Percentiles rank a stretch among this genome's conserved stretches.
These are phyloP conservation scores for Huiozyma naganishii DNA, from an alignment of 805 yeast genomes.

Conservation along the genomic window DNA sequence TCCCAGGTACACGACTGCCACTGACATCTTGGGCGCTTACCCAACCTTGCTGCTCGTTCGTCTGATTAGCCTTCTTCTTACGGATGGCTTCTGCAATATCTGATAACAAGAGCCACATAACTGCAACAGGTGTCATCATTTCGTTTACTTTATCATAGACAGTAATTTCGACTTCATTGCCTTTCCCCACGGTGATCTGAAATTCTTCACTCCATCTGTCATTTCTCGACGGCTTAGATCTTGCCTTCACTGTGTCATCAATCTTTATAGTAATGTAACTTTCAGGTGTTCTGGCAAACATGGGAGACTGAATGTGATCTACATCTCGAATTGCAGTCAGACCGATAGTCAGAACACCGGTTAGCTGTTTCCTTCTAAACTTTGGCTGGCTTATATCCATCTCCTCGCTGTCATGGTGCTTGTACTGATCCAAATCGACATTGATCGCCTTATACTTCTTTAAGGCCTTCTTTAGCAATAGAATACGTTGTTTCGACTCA, in stretches of 20 bases:
- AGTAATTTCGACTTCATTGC: constrained; percentile 82
- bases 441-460: constrained; percentile 86
- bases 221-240: constrained; percentile 60
- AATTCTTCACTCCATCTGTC: constrained; percentile 81
- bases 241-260: constrained; percentile 78
- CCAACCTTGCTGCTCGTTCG: constrained; percentile 73
- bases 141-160: constrained; percentile 71
- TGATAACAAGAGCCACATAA: constrained; percentile 81
- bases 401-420: constrained; percentile 44
- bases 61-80: constrained; percentile 72
- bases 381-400: constrained; percentile 56
- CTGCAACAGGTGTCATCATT: constrained; percentile 72
- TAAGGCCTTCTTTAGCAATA: constrained; percentile 68
- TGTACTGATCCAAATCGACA: constrained; percentile 51
- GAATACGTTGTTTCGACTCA: constrained; percentile 80
- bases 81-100: constrained; percentile 94
- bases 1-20: not conserved
- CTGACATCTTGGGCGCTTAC: constrained; percentile 54
- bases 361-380: constrained; percentile 70
- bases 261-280: constrained; percentile 66
- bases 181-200: constrained; percentile 72
- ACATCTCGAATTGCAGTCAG: constrained; percentile 75
- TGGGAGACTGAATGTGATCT: constrained; percentile 82
- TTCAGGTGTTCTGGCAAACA: constrained; percentile 71
- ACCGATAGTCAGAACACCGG: constrained; percentile 70